Conservation (phyloP, 768 basidiomycete genomes). For the Dioszegia hungarica region DNA sequence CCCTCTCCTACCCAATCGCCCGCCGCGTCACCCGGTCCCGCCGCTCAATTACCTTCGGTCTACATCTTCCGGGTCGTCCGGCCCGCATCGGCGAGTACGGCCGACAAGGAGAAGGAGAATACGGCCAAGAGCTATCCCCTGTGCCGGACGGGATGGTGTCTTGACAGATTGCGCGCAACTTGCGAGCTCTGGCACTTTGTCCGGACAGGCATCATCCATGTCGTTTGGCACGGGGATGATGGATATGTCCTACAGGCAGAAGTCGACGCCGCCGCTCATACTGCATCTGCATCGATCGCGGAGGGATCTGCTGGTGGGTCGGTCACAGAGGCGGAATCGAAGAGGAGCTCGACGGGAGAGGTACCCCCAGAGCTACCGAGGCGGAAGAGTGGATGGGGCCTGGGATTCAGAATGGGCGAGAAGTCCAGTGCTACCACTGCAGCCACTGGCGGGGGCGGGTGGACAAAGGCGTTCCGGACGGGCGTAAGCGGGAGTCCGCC, state of each 20-base stretch:
- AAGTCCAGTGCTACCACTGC: background rate
- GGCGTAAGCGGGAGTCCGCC: constrained; percentile 16
- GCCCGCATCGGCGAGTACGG: constrained; percentile 11
- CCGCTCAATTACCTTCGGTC: constrained; percentile 20
- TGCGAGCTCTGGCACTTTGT: constrained; percentile 88
- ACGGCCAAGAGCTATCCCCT: constrained; percentile 60
- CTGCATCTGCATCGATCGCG: background rate
- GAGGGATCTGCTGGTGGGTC: background rate
- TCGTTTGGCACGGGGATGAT: constrained; percentile 79
- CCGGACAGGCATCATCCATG: constrained; percentile 72
- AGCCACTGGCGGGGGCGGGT: constrained; percentile 1
- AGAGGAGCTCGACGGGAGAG: background rate
- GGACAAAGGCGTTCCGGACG: constrained; percentile 24
- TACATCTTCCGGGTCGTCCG: constrained; percentile 49
- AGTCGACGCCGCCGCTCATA: background rate
- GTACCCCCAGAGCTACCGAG: constrained; percentile 4
- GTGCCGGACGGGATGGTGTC: constrained; percentile 79
- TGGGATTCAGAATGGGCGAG: constrained; percentile 32
- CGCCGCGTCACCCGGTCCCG: constrained; percentile 26
- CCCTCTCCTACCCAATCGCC: constrained; percentile 30
- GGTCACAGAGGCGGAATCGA: background rate
- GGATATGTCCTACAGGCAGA: constrained; percentile 17
- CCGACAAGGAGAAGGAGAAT: constrained; percentile 17
- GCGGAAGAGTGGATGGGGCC: constrained; percentile 32
- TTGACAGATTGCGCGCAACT: constrained; percentile 73